These are phyloP conservation scores for Globisporangium middletonii DNA, from an alignment of 352 stramenopile species.

Conservation along the genomic window DNA sequence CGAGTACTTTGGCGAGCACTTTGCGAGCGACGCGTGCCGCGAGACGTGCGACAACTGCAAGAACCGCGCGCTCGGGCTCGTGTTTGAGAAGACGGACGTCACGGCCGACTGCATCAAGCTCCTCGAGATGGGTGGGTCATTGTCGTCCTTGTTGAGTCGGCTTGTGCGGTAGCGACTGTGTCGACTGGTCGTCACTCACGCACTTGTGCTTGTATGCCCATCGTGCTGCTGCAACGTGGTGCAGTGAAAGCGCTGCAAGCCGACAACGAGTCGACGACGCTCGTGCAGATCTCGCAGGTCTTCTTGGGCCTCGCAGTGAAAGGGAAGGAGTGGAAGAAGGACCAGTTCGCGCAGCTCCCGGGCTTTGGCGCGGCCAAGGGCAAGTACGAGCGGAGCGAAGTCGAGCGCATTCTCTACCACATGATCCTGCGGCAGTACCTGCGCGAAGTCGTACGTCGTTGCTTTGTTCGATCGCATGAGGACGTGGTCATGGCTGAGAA, in stretches of 20 bases:
- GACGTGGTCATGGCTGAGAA: not conserved
- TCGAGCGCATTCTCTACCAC: slow-evolving; percentile 82
- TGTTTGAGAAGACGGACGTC: slow-evolving; percentile 72
- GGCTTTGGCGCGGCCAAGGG: slow-evolving; percentile 70
- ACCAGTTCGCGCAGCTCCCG: slow-evolving; percentile 45
- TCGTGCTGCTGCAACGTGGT: not conserved
- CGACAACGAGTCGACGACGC: slow-evolving; percentile 50
- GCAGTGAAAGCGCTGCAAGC: slow-evolving; percentile 58
- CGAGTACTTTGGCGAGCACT: slow-evolving; percentile 89
- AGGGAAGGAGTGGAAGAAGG: slow-evolving; percentile 63
- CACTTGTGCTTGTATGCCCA: not conserved
- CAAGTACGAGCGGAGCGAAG: slow-evolving; percentile 68
- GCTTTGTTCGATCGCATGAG: not conserved
- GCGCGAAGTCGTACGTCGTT: slow-evolving; percentile 44
- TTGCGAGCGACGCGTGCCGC: slow-evolving; percentile 61
- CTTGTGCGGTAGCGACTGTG: not conserved
- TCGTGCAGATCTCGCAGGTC: slow-evolving; percentile 70
- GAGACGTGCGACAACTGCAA: slow-evolving; percentile 87
- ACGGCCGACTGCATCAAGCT: slow-evolving; percentile 64
- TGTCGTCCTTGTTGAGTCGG: too few relatives aligned
- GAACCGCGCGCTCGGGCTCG: slow-evolving; percentile 54
- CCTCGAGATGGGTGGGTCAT: slow-evolving; percentile 48
- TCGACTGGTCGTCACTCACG: not conserved
- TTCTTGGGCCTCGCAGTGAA: slow-evolving; percentile 67
- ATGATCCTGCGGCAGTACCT: slow-evolving; percentile 86